These are phyloP conservation scores for Quercus variabilis DNA, from an alignment of 306 rosid genomes.

Conservation along the genomic window DNA sequence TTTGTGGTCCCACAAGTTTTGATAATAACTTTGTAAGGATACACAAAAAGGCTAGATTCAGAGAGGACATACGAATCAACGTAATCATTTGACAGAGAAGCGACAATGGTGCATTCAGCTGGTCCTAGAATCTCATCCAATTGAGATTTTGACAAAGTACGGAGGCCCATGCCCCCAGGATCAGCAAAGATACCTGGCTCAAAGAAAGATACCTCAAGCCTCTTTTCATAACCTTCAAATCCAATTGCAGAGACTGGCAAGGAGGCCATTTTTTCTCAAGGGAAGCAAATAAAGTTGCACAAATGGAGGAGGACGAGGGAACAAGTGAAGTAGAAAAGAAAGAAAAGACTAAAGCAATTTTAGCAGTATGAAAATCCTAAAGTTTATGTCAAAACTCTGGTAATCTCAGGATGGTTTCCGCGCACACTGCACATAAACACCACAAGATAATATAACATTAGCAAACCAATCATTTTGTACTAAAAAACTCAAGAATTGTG, in stretches of 20 bases:
- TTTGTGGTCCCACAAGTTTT: slow-evolving; percentile 96
- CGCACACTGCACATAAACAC: slow-evolving; percentile 60
- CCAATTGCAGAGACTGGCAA: slow-evolving; percentile 71
- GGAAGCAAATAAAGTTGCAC: neutral
- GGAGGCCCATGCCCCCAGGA: slow-evolving; percentile 72
- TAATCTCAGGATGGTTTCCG: slow-evolving; percentile 83
- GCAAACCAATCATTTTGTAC: neutral
- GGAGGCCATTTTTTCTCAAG: slow-evolving; percentile 50
- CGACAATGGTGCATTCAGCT: slow-evolving; percentile 91
- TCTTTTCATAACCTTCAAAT: slow-evolving; percentile 92
- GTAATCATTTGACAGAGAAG: slow-evolving; percentile 64
- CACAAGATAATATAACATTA: neutral
- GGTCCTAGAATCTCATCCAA: slow-evolving; percentile 77
- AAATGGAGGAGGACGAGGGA: slow-evolving; percentile 5
- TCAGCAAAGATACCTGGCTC: slow-evolving; percentile 65
- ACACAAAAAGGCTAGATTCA: slow-evolving; percentile 86
- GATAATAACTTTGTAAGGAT: slow-evolving; percentile 73
- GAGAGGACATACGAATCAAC: slow-evolving; percentile 95
- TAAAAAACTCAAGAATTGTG: neutral
- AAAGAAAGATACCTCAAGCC: slow-evolving; percentile 83
- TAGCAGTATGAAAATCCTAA: slow-evolving; percentile 20
- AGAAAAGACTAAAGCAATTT: slow-evolving; percentile 6
- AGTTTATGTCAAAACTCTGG: slow-evolving; percentile 29
- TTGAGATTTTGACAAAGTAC: slow-evolving; percentile 57
- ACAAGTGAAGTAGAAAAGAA: slow-evolving; percentile 12